Evolutionary conservation across 148 eudicot species (phyloP).

Genomic region (Persicaria tinctoria): DNA sequence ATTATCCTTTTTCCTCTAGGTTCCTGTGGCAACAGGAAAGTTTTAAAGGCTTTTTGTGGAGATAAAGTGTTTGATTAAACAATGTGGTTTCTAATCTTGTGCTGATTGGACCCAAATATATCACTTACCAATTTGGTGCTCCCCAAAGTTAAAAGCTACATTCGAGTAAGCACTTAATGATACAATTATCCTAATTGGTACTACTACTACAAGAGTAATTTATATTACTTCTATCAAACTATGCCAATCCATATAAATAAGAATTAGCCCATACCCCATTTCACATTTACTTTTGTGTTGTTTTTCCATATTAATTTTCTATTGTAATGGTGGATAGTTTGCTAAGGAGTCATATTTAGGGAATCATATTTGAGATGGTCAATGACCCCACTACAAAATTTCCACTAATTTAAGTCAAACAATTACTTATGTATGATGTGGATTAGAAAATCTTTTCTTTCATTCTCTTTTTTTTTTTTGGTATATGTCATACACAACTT

Average conservation of each 20-base stretch:
- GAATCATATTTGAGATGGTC: not conserved
- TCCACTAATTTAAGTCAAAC: slow-evolving; percentile 8
- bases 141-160: not conserved
- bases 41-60: not conserved
- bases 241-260: not conserved
- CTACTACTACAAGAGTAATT: not conserved
- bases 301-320: not conserved
- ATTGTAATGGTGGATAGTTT: slow-evolving; percentile 1
- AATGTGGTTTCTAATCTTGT: not conserved
- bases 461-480: too few species aligned
- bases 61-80: not conserved
- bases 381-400: slow-evolving; percentile 3
- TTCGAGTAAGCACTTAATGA: not conserved
- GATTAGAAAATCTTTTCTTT: not conserved
- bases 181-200: not conserved
- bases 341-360: not conserved
- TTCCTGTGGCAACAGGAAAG: not conserved
- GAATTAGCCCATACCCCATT: not conserved
- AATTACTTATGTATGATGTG: not conserved
- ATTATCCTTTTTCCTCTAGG: not conserved
- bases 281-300: not conserved
- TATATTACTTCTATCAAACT: not conserved
- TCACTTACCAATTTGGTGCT: slow-evolving; percentile 8
- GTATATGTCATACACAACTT: too few species aligned
- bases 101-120: slow-evolving; percentile 6